Conservation (phyloP, 805 yeast species). For the Metschnikowia rubicola region DNA sequence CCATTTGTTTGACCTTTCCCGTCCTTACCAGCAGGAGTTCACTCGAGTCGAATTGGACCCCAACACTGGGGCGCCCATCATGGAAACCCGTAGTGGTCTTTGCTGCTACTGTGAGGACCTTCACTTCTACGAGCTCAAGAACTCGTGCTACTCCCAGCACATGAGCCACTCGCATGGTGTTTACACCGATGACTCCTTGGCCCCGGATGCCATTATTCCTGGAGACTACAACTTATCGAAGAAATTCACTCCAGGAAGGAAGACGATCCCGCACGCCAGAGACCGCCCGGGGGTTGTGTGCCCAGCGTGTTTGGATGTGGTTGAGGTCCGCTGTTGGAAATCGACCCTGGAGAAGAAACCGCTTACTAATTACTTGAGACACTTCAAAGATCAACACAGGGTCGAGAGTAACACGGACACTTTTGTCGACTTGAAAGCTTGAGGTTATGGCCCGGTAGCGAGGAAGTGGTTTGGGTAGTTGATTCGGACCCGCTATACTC, state of each 20-base stretch:
- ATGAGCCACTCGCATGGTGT: too few relatives aligned
- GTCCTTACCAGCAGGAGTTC: too few relatives aligned
- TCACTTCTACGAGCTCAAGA: too few relatives aligned
- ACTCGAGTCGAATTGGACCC: too few relatives aligned
- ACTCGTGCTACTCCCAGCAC: too few relatives aligned
- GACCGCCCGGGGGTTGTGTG: slow-evolving; percentile 27
- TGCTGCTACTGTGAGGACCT: too few relatives aligned
- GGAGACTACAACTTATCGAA: slow-evolving; percentile 22
- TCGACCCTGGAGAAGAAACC: slow-evolving; percentile 17
- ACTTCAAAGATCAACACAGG: slow-evolving; percentile 16
- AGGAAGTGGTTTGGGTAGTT: too few relatives aligned
- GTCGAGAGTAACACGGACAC: slow-evolving; percentile 7
- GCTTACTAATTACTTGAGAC: slow-evolving; percentile 17
- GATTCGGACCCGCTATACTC: too few relatives aligned
- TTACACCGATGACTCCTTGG: slow-evolving; percentile 24
- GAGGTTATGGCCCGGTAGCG: too few relatives aligned
- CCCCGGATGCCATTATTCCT: slow-evolving; percentile 28
- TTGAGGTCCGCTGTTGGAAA: slow-evolving; percentile 21
- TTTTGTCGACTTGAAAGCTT: slow-evolving; percentile 5
- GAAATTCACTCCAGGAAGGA: slow-evolving; percentile 16
- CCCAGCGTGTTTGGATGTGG: slow-evolving; percentile 26
- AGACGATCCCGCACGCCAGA: slow-evolving; percentile 22
- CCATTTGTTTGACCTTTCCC: slow-evolving; percentile 1
- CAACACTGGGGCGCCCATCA: too few relatives aligned
- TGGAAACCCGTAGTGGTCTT: too few relatives aligned